Percentiles rank a stretch among this genome's conserved stretches.
Conservation (phyloP, 1,284 basidiomycete genomes). For the Golubevia pallescens region DNA sequence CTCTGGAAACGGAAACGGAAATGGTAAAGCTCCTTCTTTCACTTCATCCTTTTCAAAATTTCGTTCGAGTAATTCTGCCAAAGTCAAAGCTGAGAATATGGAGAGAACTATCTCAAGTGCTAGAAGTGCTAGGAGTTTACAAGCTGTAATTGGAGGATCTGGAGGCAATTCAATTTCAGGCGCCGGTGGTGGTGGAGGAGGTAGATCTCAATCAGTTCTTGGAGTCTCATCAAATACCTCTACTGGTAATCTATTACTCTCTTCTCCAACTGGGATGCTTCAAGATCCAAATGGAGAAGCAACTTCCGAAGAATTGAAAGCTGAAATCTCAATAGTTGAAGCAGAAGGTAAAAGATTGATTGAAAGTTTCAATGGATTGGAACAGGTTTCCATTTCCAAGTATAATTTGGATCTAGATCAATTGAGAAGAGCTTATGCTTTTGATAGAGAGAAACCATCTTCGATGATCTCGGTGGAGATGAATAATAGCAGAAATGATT, state of each 20-base stretch:
- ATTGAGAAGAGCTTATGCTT: not conserved
- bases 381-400: conserved; percentile 26
- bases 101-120: too few relatives aligned
- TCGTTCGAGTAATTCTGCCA: too few relatives aligned
- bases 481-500: conserved; percentile 1
- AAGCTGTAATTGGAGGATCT: too few relatives aligned
- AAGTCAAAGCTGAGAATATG: too few relatives aligned
- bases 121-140: too few relatives aligned
- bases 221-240: conserved; percentile 1
- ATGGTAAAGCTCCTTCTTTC: too few relatives aligned
- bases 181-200: not conserved
- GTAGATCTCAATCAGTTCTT: not conserved
- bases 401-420: conserved; percentile 4
- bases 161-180: too few relatives aligned
- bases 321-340: conserved; percentile 40
- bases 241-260: conserved; percentile 15
- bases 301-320: conserved; percentile 32
- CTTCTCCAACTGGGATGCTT: conserved; percentile 23
- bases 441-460: not conserved
- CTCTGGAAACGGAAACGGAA: too few relatives aligned
- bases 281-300: conserved; percentile 15
- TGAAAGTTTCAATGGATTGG: conserved; percentile 26
- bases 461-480: conserved; percentile 8
- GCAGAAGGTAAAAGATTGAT: conserved; percentile 37
- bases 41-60: too few relatives aligned